Evolutionary conservation across 495 filamentous ascomycete genomes (phyloP), one percentile per base, ranked within the genome.

Genomic region (Penicillium alfredii): DNA sequence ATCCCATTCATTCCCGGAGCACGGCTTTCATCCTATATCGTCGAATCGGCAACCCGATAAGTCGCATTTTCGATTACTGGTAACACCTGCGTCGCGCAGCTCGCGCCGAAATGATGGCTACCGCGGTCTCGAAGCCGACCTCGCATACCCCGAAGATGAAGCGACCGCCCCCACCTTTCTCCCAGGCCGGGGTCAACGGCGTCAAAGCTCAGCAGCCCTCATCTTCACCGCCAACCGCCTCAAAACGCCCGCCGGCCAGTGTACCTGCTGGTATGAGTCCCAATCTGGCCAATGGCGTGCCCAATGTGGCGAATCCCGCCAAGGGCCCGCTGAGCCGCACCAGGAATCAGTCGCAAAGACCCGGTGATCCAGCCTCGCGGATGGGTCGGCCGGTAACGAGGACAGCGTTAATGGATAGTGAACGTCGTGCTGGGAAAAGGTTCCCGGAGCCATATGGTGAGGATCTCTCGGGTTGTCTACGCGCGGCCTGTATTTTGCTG

Each of bases 141-240:
- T 66, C 76, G 29, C 72, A 74, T 50, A 59, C 76, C 38, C 72
- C 72, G 48, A 86, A 87, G 59, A 77, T 82, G 49, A 86, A 86
- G 61, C 82, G 82, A 20, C 82, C 82, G 40, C 69, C 78, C 42
- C 80, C 80, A 36, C 80, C 81, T 32, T 74, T 78, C 27, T 68
- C 78, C 32, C 80, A 83, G 50, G 72, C 78, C 31, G 58, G 63
- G 40, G 50, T 65, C 49, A 86, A 84, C 63, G 80, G 78, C 25
- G 72, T 77, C 41, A 73, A 71, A 44, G 61, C 77, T 35, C 74
- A 76, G n/a, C 71, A 72, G 17, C 71, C 77, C 1, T 82, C 80
- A 1, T 73, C 81, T 7, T 86, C 84, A 4, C 81, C 83, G 23
- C 77, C 77, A 15, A 64, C 78, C 43, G 66, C 79, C 8, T 69